phyloP scores from a whole-genome alignment of 257 asterid species.

The Salvia splendens region DNA sequence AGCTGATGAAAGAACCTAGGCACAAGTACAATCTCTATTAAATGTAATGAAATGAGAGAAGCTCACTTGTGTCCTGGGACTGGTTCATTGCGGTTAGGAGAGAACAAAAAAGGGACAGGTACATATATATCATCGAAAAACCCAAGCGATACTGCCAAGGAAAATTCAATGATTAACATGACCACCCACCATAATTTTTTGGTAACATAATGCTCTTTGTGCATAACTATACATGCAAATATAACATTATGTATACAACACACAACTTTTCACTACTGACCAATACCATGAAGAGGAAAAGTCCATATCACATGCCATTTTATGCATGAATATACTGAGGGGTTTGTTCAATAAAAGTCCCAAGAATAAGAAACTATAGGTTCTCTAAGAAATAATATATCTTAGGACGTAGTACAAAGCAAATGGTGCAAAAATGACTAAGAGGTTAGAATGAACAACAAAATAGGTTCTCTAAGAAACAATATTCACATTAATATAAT shows the following conservation, averaged over 20 bases:
- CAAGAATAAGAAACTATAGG: neutral
- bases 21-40: slow-evolving; percentile 3
- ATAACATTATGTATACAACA: neutral
- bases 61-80: slow-evolving; percentile 66
- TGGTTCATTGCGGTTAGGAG: slow-evolving; percentile 54
- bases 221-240: neutral
- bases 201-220: neutral
- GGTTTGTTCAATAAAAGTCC: neutral
- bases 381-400: neutral
- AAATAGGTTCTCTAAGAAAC: neutral
- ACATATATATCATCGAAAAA: slow-evolving; percentile 78
- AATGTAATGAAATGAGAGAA: slow-evolving; percentile 21
- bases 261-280: neutral
- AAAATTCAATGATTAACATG: slow-evolving; percentile 23
- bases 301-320: neutral
- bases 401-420: neutral
- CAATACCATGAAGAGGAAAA: neutral
- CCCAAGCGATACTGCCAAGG: slow-evolving; percentile 76
- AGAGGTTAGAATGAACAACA: neutral
- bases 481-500: neutral
- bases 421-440: neutral
- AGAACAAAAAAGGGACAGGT: slow-evolving; percentile 43
- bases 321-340: neutral
- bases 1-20: neutral
- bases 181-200: neutral